Conservation (phyloP, 257 asterid genomes). For the Solanum etuberosum region DNA sequence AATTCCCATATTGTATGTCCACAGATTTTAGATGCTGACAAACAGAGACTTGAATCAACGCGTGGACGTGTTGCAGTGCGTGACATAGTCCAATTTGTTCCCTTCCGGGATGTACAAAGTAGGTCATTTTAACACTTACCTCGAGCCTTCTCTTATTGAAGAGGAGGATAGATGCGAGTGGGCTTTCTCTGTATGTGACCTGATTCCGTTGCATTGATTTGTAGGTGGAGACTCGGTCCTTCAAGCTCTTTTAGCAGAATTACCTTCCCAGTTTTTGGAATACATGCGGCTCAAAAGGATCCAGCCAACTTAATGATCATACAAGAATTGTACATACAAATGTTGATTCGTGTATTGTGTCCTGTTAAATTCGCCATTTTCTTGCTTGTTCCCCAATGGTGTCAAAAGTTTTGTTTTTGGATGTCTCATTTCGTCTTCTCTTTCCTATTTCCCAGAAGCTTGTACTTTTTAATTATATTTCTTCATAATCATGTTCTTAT, state of each 20-base stretch:
- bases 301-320: slow-evolving; percentile 36
- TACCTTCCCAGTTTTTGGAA: slow-evolving; percentile 80
- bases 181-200: neutral
- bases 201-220: slow-evolving; percentile 3
- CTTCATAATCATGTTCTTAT: neutral
- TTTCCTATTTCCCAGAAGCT: neutral
- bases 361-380: neutral
- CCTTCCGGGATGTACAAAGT: slow-evolving; percentile 85
- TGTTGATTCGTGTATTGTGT: neutral
- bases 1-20: neutral
- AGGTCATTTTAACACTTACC: slow-evolving; percentile 11
- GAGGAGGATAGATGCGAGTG: neutral
- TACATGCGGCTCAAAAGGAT: slow-evolving; percentile 35
- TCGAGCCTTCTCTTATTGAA: neutral
- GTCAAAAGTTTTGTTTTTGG: neutral
- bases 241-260: slow-evolving; percentile 80
- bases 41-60: slow-evolving; percentile 76
- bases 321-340: slow-evolving; percentile 41
- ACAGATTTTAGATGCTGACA: slow-evolving; percentile 92
- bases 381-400: neutral
- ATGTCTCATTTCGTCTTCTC: neutral
- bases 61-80: slow-evolving; percentile 89
- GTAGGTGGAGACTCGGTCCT: slow-evolving; percentile 81
- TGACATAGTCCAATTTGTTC: slow-evolving; percentile 93
- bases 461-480: neutral